Evolutionary conservation across 345 rosid genomes (phyloP).

Genomic region (Jatropha curcas): DNA sequence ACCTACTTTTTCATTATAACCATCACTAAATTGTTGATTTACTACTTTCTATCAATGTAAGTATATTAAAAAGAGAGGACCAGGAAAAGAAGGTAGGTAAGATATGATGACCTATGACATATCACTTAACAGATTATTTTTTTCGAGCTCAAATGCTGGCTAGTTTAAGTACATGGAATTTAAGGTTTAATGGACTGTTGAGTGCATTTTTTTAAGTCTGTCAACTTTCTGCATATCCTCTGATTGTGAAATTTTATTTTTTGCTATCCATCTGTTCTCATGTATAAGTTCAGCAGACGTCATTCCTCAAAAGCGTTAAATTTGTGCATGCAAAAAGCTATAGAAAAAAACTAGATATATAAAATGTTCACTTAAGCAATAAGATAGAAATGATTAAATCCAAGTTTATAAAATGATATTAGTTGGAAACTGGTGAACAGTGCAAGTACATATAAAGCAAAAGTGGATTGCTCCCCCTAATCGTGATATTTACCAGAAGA

Average conservation of each 20-base stretch:
- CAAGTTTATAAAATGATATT: neutral
- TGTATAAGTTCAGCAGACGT: neutral
- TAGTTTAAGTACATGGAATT: neutral
- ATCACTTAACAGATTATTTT: neutral
- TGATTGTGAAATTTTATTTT: neutral
- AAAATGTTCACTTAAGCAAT: neutral
- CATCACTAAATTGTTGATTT: too few relatives aligned
- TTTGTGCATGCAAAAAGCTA: neutral
- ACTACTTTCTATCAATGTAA: too few relatives aligned
- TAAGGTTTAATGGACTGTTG: neutral
- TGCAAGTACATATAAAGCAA: conserved; percentile 13
- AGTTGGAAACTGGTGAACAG: neutral
- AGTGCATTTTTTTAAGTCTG: too few relatives aligned
- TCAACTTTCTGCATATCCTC: neutral
- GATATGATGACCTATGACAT: neutral
- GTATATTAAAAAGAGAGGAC: neutral
- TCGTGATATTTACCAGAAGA: neutral
- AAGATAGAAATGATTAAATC: neutral
- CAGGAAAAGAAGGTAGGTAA: neutral
- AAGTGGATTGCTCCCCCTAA: neutral
- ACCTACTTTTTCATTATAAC: neutral
- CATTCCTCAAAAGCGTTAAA: neutral
- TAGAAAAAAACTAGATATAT: neutral
- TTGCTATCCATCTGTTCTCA: neutral
- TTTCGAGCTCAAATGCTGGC: neutral